phyloP scores from a whole-genome alignment of 441 rosid species.

The Erodium texanum region DNA sequence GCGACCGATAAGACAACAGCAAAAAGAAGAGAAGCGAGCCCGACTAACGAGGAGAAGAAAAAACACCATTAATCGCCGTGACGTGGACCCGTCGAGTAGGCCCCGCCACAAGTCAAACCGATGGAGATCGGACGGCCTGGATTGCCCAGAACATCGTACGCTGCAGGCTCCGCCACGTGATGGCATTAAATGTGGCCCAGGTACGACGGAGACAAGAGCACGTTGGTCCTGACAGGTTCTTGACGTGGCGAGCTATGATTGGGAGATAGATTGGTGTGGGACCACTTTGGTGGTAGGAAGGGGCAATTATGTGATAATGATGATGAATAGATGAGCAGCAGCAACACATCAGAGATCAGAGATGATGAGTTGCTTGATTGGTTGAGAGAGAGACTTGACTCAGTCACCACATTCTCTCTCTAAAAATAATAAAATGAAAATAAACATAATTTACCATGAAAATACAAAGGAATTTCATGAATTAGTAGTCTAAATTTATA shows the following conservation, averaged over 20 bases:
- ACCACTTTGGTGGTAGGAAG: neutral
- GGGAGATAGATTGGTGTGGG: neutral
- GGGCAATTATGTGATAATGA: slow-evolving; percentile 1
- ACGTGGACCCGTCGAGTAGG: neutral
- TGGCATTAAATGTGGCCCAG: neutral
- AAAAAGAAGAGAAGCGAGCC: neutral
- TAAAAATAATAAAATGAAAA: too few relatives aligned
- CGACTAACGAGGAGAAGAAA: slow-evolving; percentile 1
- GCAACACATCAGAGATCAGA: neutral
- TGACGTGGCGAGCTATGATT: neutral
- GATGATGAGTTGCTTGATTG: too few relatives aligned
- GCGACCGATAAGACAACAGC: neutral
- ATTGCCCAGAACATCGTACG: neutral
- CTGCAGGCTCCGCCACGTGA: neutral
- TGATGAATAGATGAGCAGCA: neutral
- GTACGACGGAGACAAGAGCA: neutral
- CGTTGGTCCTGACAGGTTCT: neutral
- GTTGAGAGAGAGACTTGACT: neutral
- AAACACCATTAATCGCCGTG: neutral
- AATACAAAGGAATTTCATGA: too few relatives aligned
- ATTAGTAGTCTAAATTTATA: too few relatives aligned
- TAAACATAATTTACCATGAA: too few relatives aligned
- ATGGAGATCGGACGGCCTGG: neutral
- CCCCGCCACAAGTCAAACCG: neutral
- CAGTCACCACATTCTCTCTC: neutral